Evolutionary conservation across 768 basidiomycete genomes (phyloP), one percentile per base, ranked within the genome.

Genomic region (Naganishia onofrii): DNA sequence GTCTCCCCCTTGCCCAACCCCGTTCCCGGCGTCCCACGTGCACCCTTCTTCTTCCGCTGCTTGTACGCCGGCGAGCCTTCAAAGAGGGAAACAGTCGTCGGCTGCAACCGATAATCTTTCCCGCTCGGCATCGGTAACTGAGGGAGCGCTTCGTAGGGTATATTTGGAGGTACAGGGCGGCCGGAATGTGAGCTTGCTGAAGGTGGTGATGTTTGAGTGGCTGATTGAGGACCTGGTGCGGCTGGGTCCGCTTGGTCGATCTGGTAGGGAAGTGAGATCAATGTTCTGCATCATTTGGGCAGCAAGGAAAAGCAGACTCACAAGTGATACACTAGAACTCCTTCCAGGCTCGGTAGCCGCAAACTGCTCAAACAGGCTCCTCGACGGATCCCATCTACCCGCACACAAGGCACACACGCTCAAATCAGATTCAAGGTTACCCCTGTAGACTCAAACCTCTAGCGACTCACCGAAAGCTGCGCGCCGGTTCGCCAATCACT

Each of bases 1-100:
- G 15, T 42, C 42, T 42, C 42, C 9, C 42, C 42, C 42, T 42
- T 42, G 7, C 42, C 42, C 7, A 42, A 15, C 9, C 42, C 42
- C 42, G 42, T 42, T 2, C 42, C 42, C 7, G 42, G 42, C 13
- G 15, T 42, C 31, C 34, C 32, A 7, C 85, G 86, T 36, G 82
- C 79, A 38, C 84, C 84, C 79, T 90, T 91, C 84, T 91, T 91
- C 73, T 89, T 86, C 31, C 93, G 85, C 76, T 90, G 89, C 82
- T 96, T 96, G 84, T 96, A 96, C 3, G 87, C 86, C 5, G 92
- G 89, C 71, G 87, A 89, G 17, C 92, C 92, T 78, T 91, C 89
- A 65, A 92, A 89, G 55, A 92, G 82, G n/a, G 89, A 86, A 77
- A 90, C 85, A 79, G 86, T 85, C 31, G 84, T 85, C 88, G 86